phyloP scores from a whole-genome alignment of 2,329 filamentous ascomycete genomes.

The Drechslera avenae region DNA sequence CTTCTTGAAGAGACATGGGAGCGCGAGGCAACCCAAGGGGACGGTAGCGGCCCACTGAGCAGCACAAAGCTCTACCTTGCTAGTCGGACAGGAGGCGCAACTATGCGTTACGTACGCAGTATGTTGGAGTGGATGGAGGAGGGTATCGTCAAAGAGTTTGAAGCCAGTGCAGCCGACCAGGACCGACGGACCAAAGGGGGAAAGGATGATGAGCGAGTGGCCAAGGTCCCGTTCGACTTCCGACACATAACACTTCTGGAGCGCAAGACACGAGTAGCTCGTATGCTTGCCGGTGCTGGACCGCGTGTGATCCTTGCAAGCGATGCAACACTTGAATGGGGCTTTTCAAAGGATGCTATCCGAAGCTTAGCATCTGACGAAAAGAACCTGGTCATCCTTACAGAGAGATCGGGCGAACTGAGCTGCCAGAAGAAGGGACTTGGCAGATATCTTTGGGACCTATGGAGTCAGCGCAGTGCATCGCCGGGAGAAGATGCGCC shows the following conservation, averaged over 20 bases:
- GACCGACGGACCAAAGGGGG: conserved; percentile 43
- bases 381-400: conserved; percentile 84
- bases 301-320: conserved; percentile 86
- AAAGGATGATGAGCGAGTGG: conserved; percentile 53
- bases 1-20: conserved; percentile 90
- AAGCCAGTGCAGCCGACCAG: conserved; percentile 57
- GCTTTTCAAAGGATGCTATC: conserved; percentile 83
- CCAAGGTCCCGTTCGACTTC: conserved; percentile 84
- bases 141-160: conserved; percentile 88
- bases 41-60: conserved; percentile 54
- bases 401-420: conserved; percentile 67
- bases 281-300: conserved; percentile 61
- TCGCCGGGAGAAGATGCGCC: conserved; percentile 31
- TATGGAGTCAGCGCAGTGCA: conserved; percentile 44
- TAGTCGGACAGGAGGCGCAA: conserved; percentile 83
- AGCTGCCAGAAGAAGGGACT: conserved; percentile 51
- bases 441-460: conserved; percentile 75
- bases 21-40: conserved; percentile 30
- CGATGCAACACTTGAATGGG: conserved; percentile 90
- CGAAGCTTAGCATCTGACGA: conserved; percentile 74
- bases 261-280: conserved; percentile 77
- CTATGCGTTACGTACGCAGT: conserved; percentile 87
- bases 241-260: conserved; percentile 83
- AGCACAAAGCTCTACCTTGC: conserved; percentile 74
- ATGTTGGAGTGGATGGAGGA: conserved; percentile 99